These are phyloP conservation scores for Umbelopsis sp. DNA, from an alignment of 192 early-diverging fungal species.

Conservation along the genomic window DNA sequence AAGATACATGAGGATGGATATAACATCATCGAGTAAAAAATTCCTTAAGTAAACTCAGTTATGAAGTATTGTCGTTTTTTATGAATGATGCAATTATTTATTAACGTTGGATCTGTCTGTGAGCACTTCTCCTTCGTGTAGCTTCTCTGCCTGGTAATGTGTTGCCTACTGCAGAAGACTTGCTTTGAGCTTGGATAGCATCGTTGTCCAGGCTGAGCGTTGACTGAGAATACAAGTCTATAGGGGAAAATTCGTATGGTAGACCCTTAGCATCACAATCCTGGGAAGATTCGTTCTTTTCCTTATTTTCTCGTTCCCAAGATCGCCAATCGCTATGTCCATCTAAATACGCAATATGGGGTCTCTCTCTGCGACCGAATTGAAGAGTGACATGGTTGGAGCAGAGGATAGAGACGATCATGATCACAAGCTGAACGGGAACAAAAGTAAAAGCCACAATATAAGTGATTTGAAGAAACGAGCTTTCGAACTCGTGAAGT, in stretches of 20 bases:
- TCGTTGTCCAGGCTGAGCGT: background rate
- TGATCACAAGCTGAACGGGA: slow-evolving; percentile 38
- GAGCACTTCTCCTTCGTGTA: slow-evolving; percentile 3
- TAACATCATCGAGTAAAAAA: too few species aligned
- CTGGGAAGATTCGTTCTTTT: background rate
- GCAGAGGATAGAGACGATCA: slow-evolving; percentile 35
- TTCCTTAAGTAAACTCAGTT: too few species aligned
- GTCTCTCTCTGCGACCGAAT: slow-evolving; percentile 17
- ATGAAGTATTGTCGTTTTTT: too few species aligned
- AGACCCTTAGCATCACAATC: slow-evolving; percentile 5
- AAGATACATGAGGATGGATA: background rate
- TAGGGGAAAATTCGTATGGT: background rate
- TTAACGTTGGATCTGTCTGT: slow-evolving; percentile 8
- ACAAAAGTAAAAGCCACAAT: slow-evolving; percentile 32
- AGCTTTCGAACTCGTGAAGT: slow-evolving; percentile 28
- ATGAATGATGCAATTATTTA: too few species aligned
- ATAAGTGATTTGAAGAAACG: slow-evolving; percentile 26
- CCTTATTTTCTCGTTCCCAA: slow-evolving; percentile 14
- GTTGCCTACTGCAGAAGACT: background rate
- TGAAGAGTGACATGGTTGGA: slow-evolving; percentile 37
- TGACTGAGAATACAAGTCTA: background rate
- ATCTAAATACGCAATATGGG: slow-evolving; percentile 14
- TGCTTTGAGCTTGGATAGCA: background rate
- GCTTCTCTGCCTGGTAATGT: background rate
- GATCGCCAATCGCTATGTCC: slow-evolving; percentile 9